Evolutionary conservation across 2,329 filamentous ascomycete genomes (phyloP).

Genomic region (Phialocephala subalpina): DNA sequence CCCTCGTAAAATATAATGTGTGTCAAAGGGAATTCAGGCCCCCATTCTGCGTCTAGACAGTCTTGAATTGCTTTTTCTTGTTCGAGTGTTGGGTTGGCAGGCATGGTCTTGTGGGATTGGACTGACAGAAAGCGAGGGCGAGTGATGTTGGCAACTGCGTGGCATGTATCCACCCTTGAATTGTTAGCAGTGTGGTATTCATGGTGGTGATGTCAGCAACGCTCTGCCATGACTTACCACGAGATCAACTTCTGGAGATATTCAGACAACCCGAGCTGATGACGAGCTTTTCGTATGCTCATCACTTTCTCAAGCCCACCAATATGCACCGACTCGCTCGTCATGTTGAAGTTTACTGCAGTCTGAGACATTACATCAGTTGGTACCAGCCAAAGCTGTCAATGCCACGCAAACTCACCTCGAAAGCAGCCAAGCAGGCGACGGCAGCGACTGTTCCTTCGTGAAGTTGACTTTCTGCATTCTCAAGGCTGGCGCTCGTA

Average conservation of each 20-base stretch:
- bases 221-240: constrained; percentile 7
- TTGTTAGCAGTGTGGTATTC: not conserved
- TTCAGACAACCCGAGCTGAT: not conserved
- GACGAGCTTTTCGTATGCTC: constrained; percentile 18
- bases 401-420: constrained; percentile 9
- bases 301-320: constrained; percentile 13
- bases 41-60: constrained; percentile 11
- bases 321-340: constrained; percentile 10
- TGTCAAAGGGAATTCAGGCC: not conserved
- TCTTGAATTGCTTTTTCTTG: constrained; percentile 9
- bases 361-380: constrained; percentile 8
- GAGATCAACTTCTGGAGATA: constrained; percentile 16
- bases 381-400: not conserved
- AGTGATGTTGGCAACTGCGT: constrained; percentile 17
- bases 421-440: constrained; percentile 16
- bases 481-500: constrained; percentile 13
- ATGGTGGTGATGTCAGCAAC: not conserved
- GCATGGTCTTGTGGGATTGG: not conserved
- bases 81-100: constrained; percentile 4
- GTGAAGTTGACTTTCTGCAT: constrained; percentile 4
- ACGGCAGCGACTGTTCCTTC: constrained; percentile 17
- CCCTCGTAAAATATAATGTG: constrained; percentile 8
- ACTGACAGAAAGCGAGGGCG: constrained; percentile 12
- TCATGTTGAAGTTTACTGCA: not conserved
- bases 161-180: constrained; percentile 18